phyloP scores from a whole-genome alignment of 1,284 basidiomycete species.

The Nidula niveotomentosa region DNA sequence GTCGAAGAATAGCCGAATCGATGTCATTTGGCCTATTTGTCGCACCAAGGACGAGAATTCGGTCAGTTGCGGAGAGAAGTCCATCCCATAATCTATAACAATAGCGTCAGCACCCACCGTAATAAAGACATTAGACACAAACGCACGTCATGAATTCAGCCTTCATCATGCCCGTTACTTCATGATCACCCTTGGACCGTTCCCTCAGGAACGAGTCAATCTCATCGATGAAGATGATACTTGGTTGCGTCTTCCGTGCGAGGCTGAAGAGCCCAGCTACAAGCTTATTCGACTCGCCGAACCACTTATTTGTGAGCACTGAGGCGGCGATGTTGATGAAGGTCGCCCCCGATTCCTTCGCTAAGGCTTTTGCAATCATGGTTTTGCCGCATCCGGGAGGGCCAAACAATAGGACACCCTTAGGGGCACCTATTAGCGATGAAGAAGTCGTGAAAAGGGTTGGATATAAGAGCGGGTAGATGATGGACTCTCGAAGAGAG shows the following conservation, averaged over 20 bases:
- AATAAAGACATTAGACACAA: neutral
- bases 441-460: slow-evolving; percentile 81
- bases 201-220: slow-evolving; percentile 96
- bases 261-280: slow-evolving; percentile 92
- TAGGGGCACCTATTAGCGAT: slow-evolving; percentile 70
- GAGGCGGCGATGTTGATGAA: slow-evolving; percentile 92
- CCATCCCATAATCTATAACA: slow-evolving; percentile 91
- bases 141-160: slow-evolving; percentile 98
- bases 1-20: slow-evolving; percentile 91
- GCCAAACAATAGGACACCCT: slow-evolving; percentile 85
- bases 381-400: slow-evolving; percentile 96
- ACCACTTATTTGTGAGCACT: slow-evolving; percentile 91
- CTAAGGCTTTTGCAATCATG: slow-evolving; percentile 94
- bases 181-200: slow-evolving; percentile 88
- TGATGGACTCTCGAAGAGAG: slow-evolving; percentile 92
- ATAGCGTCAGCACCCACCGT: slow-evolving; percentile 6
- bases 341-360: slow-evolving; percentile 95
- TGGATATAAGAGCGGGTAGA: slow-evolving; percentile 94
- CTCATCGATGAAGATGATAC: slow-evolving; percentile 96
- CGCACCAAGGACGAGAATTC: slow-evolving; percentile 93
- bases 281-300: slow-evolving; percentile 98
- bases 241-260: slow-evolving; percentile 81
- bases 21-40: slow-evolving; percentile 97
- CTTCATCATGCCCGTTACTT: slow-evolving; percentile 99
- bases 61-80: slow-evolving; percentile 78